A percentile compares a stretch with the other conserved stretches of the same genome.
phyloP scores from a whole-genome alignment of 75 land plant species.

The Cryptomeria japonica region DNA sequence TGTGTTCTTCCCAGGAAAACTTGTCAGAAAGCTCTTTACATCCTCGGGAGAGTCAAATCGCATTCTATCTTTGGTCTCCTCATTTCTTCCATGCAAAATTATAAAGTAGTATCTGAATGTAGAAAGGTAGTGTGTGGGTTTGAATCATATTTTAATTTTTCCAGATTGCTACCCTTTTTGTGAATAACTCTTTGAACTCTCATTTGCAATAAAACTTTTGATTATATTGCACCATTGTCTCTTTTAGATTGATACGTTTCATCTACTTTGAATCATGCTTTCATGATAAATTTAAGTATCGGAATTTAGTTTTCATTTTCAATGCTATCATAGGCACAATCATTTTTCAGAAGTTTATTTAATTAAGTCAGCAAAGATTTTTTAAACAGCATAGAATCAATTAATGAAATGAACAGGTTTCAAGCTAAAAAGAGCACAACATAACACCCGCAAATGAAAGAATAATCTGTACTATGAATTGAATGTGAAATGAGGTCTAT shows the following conservation, averaged over 20 bases:
- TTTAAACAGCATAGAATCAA: neutral
- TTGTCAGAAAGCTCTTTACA: too few relatives aligned
- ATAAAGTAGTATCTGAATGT: neutral
- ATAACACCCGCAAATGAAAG: neutral
- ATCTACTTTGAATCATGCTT: neutral
- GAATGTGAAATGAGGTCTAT: neutral
- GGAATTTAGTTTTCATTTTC: neutral
- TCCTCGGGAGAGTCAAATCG: neutral
- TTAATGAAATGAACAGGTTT: too few relatives aligned
- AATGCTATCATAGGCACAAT: neutral
- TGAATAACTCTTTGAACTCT: neutral
- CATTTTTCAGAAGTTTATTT: neutral
- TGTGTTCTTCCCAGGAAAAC: too few relatives aligned
- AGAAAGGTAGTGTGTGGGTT: neutral
- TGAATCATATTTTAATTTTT: neutral
- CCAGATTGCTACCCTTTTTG: neutral
- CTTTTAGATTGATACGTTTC: too few relatives aligned
- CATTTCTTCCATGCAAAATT: neutral
- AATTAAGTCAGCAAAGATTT: neutral
- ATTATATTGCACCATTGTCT: neutral
- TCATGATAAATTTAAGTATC: neutral
- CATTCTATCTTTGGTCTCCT: neutral
- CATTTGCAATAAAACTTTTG: neutral
- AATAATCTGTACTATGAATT: too few relatives aligned
- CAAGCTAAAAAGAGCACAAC: neutral